Evolutionary conservation across 2,329 filamentous ascomycete genomes (phyloP).

Genomic region (Colletotrichum sidae): DNA sequence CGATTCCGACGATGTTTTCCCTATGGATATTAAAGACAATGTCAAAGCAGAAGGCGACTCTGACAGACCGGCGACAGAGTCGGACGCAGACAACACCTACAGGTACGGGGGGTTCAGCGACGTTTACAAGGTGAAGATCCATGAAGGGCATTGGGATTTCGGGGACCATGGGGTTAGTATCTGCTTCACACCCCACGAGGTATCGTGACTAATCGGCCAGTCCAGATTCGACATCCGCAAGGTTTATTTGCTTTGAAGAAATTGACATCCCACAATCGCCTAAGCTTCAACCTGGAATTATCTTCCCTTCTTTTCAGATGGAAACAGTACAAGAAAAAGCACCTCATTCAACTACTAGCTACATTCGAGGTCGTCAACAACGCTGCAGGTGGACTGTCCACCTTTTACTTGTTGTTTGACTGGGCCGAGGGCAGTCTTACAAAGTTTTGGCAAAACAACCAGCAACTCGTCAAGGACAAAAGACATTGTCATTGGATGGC

Average conservation of each 20-base stretch:
- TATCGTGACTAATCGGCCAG: background rate
- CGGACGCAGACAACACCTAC: background rate
- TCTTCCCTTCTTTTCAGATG: constrained; percentile 4
- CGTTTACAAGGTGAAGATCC: constrained; percentile 22
- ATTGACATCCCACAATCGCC: constrained; percentile 10
- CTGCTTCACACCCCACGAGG: too few relatives aligned
- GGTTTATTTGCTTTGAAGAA: constrained; percentile 26
- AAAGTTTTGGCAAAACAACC: constrained; percentile 26
- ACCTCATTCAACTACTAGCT: constrained; percentile 22
- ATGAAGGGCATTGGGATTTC: constrained; percentile 27
- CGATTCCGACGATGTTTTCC: constrained; percentile 19
- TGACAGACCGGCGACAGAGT: background rate
- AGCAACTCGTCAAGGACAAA: constrained; percentile 1
- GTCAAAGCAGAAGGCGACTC: constrained; percentile 6
- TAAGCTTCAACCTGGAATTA: constrained; percentile 16
- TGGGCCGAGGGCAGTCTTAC: constrained; percentile 25
- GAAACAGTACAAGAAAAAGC: constrained; percentile 8
- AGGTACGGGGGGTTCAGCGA: constrained; percentile 28
- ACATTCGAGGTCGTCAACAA: constrained; percentile 16
- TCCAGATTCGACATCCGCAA: constrained; percentile 26
- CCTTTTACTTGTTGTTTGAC: constrained; percentile 20
- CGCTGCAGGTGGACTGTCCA: constrained; percentile 4
- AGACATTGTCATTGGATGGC: constrained; percentile 24
- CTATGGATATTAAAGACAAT: constrained; percentile 12
- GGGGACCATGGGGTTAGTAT: constrained; percentile 23